Percentiles rank a stretch among this genome's conserved stretches.
Evolutionary conservation across 306 rosid species (phyloP).

Genomic region (apple (Malus domestica)): ASM211411v1 NC_041790.1:9948501-9949000

Average conservation of each 20-base stretch:
- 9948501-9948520: background rate
- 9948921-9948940: background rate
- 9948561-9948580: background rate
- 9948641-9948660: background rate
- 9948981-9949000: constrained; percentile 19
- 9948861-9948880: background rate
- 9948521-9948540: background rate
- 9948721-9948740: background rate
- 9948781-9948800: background rate
- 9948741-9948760: background rate
- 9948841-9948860: background rate
- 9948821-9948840: no score
- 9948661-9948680: background rate
- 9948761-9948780: background rate
- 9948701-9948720: background rate
- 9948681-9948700: background rate
- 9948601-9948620: background rate
- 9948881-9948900: background rate
- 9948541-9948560: background rate
- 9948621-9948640: background rate
- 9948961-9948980: constrained; percentile 23
- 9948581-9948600: background rate
- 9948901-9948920: background rate
- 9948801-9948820: background rate
- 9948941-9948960: background rate